Percentiles rank a stretch among this genome's conserved stretches.
Conservation (phyloP, 2,329 filamentous ascomycete species). For the Colletotrichum sp. region DNA sequence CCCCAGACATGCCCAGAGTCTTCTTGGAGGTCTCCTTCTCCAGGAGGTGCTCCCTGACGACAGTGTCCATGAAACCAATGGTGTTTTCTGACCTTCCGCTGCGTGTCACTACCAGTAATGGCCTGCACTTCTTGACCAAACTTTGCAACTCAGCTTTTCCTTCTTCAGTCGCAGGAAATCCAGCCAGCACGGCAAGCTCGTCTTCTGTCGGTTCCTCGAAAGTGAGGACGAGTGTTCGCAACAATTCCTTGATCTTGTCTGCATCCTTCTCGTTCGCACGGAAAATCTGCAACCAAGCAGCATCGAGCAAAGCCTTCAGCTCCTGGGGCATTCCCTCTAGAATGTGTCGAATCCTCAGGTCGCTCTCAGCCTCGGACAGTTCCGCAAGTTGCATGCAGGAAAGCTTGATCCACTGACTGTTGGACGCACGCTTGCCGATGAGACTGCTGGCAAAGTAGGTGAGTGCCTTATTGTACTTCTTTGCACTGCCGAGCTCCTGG, state of each 20-base stretch:
- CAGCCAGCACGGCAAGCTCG: constrained; percentile 42
- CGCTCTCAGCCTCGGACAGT: constrained; percentile 39
- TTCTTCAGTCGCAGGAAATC: constrained; percentile 33
- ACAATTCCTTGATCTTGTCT: constrained; percentile 46
- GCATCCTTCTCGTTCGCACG: constrained; percentile 31
- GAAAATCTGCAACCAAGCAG: constrained; percentile 43
- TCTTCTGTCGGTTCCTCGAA: constrained; percentile 44
- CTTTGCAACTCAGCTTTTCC: constrained; percentile 37
- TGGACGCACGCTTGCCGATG: constrained; percentile 45
- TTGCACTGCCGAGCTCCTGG: constrained; percentile 33
- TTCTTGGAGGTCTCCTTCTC: constrained; percentile 34
- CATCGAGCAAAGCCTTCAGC: constrained; percentile 38
- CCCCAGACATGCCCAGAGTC: constrained; percentile 38
- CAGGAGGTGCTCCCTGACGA: constrained; percentile 43
- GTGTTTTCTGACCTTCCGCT: constrained; percentile 16
- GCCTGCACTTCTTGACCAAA: constrained; percentile 43
- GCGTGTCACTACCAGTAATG: constrained; percentile 26
- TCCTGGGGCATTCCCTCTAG: constrained; percentile 45
- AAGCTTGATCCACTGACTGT: constrained; percentile 50
- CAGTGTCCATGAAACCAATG: constrained; percentile 33
- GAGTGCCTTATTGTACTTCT: constrained; percentile 46
- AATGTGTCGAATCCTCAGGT: constrained; percentile 41
- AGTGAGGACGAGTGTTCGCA: constrained; percentile 44
- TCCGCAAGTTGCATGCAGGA: constrained; percentile 46
- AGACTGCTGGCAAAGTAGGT: constrained; percentile 47